Evolutionary conservation across 2,329 filamentous ascomycete genomes (phyloP).

Genomic region (Onygena corvina): DNA sequence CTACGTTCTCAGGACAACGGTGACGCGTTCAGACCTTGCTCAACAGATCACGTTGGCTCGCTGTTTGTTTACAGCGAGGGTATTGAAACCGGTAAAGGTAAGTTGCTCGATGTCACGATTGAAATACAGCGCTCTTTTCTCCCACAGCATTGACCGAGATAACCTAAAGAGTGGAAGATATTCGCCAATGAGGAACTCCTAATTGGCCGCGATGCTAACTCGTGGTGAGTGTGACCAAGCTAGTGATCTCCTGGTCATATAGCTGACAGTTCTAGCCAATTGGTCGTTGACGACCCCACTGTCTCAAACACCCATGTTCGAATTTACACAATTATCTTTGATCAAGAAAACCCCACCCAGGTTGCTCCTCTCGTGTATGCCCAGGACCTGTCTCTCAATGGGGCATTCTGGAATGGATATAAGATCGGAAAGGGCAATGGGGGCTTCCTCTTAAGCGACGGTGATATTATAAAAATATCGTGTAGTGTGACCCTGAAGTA

Average conservation of each 20-base stretch:
- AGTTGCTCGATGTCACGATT: neutral
- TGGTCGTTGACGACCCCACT: slow-evolving; percentile 25
- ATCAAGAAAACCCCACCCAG: slow-evolving; percentile 26
- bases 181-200: slow-evolving; percentile 13
- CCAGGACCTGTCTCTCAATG: slow-evolving; percentile 33
- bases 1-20: neutral
- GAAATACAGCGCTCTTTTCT: too few species aligned
- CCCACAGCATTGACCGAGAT: neutral
- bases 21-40: neutral
- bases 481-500: slow-evolving; percentile 10
- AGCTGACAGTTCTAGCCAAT: slow-evolving; percentile 11
- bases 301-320: slow-evolving; percentile 34
- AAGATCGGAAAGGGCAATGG: slow-evolving; percentile 11
- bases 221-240: slow-evolving; percentile 10
- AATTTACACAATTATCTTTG: slow-evolving; percentile 35
- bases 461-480: slow-evolving; percentile 22
- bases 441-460: slow-evolving; percentile 15
- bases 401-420: slow-evolving; percentile 28
- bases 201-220: slow-evolving; percentile 14
- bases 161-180: slow-evolving; percentile 10
- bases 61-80: slow-evolving; percentile 10
- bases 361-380: slow-evolving; percentile 35
- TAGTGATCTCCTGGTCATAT: neutral
- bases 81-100: neutral
- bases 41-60: slow-evolving; percentile 11